Evolutionary conservation across 345 rosid species (phyloP).

Genomic region (Populus nigra): DNA sequence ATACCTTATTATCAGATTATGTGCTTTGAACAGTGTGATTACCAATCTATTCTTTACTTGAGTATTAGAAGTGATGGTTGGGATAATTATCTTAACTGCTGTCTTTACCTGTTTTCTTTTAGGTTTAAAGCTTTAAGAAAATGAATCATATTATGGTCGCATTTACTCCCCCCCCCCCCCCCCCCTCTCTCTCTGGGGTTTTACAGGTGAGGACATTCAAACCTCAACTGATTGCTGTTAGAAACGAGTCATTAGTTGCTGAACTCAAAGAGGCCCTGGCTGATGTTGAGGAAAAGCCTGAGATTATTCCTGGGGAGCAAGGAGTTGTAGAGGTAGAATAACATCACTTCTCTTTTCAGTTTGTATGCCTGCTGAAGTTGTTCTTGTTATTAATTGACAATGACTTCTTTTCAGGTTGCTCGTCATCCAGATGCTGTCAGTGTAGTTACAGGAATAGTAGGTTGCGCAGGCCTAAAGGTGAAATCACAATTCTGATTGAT

Average conservation of each 20-base stretch:
- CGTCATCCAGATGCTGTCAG: conserved; percentile 89
- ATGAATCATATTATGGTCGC: neutral
- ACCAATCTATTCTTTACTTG: neutral
- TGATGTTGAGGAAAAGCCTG: conserved; percentile 74
- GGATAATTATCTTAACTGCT: neutral
- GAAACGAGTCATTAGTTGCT: conserved; percentile 61
- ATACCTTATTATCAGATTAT: neutral
- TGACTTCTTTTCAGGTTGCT: conserved; percentile 60
- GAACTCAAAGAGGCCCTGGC: conserved; percentile 89
- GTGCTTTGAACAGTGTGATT: neutral
- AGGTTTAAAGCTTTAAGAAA: neutral
- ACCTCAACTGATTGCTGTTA: conserved; percentile 80
- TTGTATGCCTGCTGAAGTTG: conserved; percentile 3
- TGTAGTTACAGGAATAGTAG: conserved; percentile 94
- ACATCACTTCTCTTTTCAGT: conserved; percentile 15
- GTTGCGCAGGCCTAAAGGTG: conserved; percentile 97
- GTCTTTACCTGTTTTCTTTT: neutral
- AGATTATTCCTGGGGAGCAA: conserved; percentile 90
- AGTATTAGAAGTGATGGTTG: neutral
- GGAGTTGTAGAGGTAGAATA: conserved; percentile 72
- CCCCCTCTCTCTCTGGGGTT: neutral
- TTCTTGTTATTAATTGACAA: conserved; percentile 14
- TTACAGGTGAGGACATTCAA: conserved; percentile 79
- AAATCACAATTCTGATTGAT: neutral
- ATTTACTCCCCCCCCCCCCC: neutral